phyloP scores from a whole-genome alignment of 1,284 basidiomycete species.

The Neonothopanus nambi region DNA sequence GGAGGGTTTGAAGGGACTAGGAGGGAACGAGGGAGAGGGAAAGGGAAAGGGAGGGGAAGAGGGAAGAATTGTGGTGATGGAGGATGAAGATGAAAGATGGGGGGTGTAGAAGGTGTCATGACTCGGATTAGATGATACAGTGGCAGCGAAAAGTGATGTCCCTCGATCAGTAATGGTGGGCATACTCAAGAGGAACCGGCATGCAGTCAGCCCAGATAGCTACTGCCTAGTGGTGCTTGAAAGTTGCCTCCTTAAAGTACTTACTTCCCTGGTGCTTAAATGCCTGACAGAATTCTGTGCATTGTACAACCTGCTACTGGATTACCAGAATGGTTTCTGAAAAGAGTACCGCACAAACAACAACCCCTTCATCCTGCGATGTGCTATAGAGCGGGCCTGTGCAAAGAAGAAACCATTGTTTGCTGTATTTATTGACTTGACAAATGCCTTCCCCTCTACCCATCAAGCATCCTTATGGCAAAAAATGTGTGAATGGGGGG shows the following conservation, averaged over 20 bases:
- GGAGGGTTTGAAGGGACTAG: too few relatives aligned
- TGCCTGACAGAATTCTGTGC: slow-evolving; percentile 22
- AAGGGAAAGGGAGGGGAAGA: too few relatives aligned
- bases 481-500: neutral
- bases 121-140: too few relatives aligned
- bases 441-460: slow-evolving; percentile 13
- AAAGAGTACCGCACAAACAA: slow-evolving; percentile 8
- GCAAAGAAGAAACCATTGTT: slow-evolving; percentile 11
- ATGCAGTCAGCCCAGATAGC: neutral
- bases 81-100: too few relatives aligned
- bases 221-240: slow-evolving; percentile 7
- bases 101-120: too few relatives aligned
- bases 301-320: slow-evolving; percentile 15
- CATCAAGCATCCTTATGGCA: slow-evolving; percentile 3
- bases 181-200: slow-evolving; percentile 5
- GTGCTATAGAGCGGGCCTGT: slow-evolving; percentile 4
- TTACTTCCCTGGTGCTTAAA: slow-evolving; percentile 22
- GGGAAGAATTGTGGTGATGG: too few relatives aligned
- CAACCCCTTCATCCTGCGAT: slow-evolving; percentile 11
- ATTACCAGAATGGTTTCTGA: slow-evolving; percentile 16
- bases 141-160: too few relatives aligned
- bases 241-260: slow-evolving; percentile 1
- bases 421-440: slow-evolving; percentile 13
- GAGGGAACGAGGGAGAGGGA: too few relatives aligned
- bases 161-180: slow-evolving; percentile 10